A percentile compares a stretch with the other conserved stretches of the same genome.
phyloP scores from a whole-genome alignment of 345 rosid genomes.

The Erucastrum elatum region DNA sequence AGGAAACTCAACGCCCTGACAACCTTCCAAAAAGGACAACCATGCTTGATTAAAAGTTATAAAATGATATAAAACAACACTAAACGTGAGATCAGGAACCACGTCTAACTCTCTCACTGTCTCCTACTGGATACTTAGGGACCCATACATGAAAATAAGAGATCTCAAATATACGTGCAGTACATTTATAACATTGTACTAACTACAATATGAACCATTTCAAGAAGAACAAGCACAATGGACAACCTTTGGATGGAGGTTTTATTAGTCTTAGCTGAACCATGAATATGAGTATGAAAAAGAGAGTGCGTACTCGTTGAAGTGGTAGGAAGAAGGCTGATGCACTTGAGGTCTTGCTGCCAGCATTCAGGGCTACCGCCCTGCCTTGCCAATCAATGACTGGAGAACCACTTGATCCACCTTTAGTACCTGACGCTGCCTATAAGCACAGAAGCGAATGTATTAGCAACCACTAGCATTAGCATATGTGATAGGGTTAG shows the following conservation, averaged over 20 bases:
- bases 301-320: conserved; percentile 61
- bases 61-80: not conserved
- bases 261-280: conserved; percentile 9
- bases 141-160: conserved; percentile 16
- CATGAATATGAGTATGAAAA: conserved; percentile 5
- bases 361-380: conserved; percentile 98
- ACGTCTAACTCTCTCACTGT: conserved; percentile 13
- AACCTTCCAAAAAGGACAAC: conserved; percentile 56
- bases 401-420: conserved; percentile 99
- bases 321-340: conserved; percentile 90
- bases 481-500: conserved; percentile 2
- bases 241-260: conserved; percentile 11
- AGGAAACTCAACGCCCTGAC: conserved; percentile 77
- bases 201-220: not conserved
- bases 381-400: conserved; percentile 94
- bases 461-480: conserved; percentile 2
- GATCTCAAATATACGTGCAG: not conserved
- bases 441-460: conserved; percentile 34
- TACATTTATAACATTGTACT: not conserved
- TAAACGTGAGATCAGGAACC: conserved; percentile 13
- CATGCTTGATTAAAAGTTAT: conserved; percentile 2
- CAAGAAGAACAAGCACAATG: conserved; percentile 3
- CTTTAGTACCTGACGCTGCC: conserved; percentile 98
- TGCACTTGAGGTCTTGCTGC: conserved; percentile 83
- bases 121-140: conserved; percentile 13